These are phyloP conservation scores for Penicillium sp. DNA, from an alignment of 2,329 filamentous ascomycete genomes.

Conservation along the genomic window DNA sequence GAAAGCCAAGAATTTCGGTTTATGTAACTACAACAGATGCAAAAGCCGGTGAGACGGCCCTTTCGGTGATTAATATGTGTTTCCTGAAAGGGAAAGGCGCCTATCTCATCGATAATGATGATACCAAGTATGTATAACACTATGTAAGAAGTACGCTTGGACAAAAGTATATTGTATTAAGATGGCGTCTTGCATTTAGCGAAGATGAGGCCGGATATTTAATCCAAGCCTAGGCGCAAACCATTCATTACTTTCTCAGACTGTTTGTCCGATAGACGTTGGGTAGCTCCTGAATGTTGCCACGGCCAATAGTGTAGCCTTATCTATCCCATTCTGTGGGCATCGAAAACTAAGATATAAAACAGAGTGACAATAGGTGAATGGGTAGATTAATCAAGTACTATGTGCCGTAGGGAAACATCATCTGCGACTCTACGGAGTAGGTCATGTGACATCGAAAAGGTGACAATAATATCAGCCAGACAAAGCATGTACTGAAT, in stretches of 20 bases:
- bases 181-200: neutral
- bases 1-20: neutral
- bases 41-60: neutral
- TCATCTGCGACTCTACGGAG: neutral
- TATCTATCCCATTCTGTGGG: neutral
- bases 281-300: too few species aligned
- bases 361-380: neutral
- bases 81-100: neutral
- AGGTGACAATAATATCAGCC: too few species aligned
- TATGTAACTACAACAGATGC: neutral
- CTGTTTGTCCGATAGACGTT: too few species aligned
- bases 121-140: neutral
- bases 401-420: neutral
- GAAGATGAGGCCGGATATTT: neutral
- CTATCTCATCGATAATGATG: neutral
- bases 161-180: neutral
- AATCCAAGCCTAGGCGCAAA: neutral
- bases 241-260: neutral
- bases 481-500: neutral
- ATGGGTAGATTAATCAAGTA: neutral
- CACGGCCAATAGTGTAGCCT: too few species aligned
- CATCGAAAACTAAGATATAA: neutral
- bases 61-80: neutral
- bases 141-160: neutral
- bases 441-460: neutral